These are phyloP conservation scores for Plasmodium malariae DNA, from an alignment of 169 alveolate species.

Conservation along the genomic window DNA sequence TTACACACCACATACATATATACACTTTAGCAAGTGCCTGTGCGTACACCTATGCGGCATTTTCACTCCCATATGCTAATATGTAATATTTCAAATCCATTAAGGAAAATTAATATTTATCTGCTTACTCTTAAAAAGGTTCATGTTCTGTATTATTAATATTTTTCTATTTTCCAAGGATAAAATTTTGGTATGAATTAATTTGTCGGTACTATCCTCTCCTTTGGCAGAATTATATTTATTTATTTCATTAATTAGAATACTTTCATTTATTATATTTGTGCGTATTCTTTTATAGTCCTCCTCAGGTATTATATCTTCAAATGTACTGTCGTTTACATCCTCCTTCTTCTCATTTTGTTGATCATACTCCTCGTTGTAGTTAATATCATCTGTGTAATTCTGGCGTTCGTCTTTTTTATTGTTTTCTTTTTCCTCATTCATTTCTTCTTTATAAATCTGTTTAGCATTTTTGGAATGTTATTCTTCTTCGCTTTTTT, in stretches of 20 bases:
- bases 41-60: too few species aligned
- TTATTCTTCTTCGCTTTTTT: too few species aligned
- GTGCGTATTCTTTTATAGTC: conserved; percentile 59
- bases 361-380: not conserved
- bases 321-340: conserved; percentile 15
- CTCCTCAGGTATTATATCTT: conserved; percentile 33
- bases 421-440: not conserved
- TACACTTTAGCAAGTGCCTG: too few species aligned
- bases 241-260: conserved; percentile 33
- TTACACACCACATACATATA: too few species aligned
- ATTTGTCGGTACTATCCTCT: conserved; percentile 20
- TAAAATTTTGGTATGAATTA: conserved; percentile 18
- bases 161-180: conserved; percentile 54
- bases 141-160: conserved; percentile 42
- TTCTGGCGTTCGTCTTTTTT: not conserved
- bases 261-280: conserved; percentile 59
- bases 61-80: too few species aligned
- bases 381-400: not conserved
- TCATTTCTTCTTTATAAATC: not conserved
- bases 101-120: too few species aligned
- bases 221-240: not conserved
- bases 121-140: conserved; percentile 52
- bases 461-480: not conserved
- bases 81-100: too few species aligned
- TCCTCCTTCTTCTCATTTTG: conserved; percentile 20